Evolutionary conservation across 768 basidiomycete genomes (phyloP).

Genomic region (Lactarius deliciosus): DNA sequence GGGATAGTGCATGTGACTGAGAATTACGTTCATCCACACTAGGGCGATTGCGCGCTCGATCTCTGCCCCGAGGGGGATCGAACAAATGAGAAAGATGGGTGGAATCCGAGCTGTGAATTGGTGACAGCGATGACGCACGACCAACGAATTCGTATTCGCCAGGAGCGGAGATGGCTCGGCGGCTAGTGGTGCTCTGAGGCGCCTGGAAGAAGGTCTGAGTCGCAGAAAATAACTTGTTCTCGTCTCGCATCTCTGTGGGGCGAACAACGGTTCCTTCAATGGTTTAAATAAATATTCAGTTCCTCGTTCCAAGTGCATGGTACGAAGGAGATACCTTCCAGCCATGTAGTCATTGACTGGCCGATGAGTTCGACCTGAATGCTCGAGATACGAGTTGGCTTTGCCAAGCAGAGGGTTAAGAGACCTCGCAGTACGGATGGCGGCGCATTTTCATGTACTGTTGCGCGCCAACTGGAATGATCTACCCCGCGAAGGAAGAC

Average conservation of each 20-base stretch:
- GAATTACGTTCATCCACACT: conserved; percentile 37
- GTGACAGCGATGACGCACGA: conserved; percentile 31
- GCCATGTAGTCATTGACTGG: conserved; percentile 71
- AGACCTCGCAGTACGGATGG: conserved; percentile 67
- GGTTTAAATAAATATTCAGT: conserved; percentile 21
- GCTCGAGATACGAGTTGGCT: conserved; percentile 82
- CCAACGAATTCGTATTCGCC: conserved; percentile 39
- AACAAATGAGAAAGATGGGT: not conserved
- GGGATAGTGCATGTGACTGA: conserved; percentile 19
- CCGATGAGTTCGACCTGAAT: conserved; percentile 82
- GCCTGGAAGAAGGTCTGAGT: conserved; percentile 74
- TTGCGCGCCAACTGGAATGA: conserved; percentile 34
- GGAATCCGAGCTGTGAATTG: not conserved
- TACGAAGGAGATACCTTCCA: conserved; percentile 61
- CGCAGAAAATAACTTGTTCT: conserved; percentile 72
- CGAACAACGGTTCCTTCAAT: conserved; percentile 49
- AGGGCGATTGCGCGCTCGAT: conserved; percentile 30
- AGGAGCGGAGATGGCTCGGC: conserved; percentile 47
- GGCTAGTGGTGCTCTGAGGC: conserved; percentile 39
- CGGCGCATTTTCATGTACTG: conserved; percentile 37
- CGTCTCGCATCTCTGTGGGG: conserved; percentile 56
- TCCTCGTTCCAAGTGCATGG: conserved; percentile 36
- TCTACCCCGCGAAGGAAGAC: conserved; percentile 50
- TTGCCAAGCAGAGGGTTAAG: conserved; percentile 59
- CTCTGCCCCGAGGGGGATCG: conserved; percentile 20